phyloP scores from a whole-genome alignment of 2,329 filamentous ascomycete genomes.

The Atkinsonella hypoxylon region DNA sequence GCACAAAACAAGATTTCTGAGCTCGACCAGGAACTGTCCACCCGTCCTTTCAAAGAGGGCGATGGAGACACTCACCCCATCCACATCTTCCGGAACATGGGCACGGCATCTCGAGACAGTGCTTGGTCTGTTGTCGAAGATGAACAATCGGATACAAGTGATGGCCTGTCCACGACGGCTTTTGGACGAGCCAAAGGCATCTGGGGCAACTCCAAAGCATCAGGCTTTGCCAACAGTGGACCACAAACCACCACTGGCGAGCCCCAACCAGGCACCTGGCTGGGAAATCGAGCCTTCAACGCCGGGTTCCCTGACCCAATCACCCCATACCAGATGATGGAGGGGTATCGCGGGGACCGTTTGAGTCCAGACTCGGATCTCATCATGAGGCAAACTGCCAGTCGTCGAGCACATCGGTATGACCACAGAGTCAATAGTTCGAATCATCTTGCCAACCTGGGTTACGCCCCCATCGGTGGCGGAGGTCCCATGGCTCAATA shows the following conservation, averaged over 20 bases:
- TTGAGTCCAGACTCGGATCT: slow-evolving; percentile 37
- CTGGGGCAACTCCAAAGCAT: slow-evolving; percentile 39
- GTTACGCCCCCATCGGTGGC: slow-evolving; percentile 21
- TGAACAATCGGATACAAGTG: slow-evolving; percentile 43
- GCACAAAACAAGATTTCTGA: slow-evolving; percentile 59
- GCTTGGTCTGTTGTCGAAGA: slow-evolving; percentile 45
- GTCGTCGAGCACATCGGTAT: slow-evolving; percentile 34
- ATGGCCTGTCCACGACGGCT: slow-evolving; percentile 36
- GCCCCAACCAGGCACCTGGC: slow-evolving; percentile 30
- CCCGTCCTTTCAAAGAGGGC: slow-evolving; percentile 43
- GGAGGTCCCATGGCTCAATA: slow-evolving; percentile 19
- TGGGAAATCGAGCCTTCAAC: slow-evolving; percentile 27
- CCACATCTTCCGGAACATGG: slow-evolving; percentile 11
- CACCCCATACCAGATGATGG: slow-evolving; percentile 22
- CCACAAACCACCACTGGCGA: slow-evolving; percentile 24
- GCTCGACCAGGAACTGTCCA: slow-evolving; percentile 59
- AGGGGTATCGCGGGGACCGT: slow-evolving; percentile 34
- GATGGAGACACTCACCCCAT: slow-evolving; percentile 24
- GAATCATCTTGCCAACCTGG: slow-evolving; percentile 19
- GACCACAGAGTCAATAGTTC: slow-evolving; percentile 31
- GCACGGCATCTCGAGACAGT: slow-evolving; percentile 24
- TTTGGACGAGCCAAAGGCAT: slow-evolving; percentile 44
- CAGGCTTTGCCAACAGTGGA: slow-evolving; percentile 20
- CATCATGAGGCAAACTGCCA: slow-evolving; percentile 27
- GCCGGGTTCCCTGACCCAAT: slow-evolving; percentile 29